Evolutionary conservation across 148 eudicot species (phyloP).

Genomic region (Cornus suecica): DNA sequence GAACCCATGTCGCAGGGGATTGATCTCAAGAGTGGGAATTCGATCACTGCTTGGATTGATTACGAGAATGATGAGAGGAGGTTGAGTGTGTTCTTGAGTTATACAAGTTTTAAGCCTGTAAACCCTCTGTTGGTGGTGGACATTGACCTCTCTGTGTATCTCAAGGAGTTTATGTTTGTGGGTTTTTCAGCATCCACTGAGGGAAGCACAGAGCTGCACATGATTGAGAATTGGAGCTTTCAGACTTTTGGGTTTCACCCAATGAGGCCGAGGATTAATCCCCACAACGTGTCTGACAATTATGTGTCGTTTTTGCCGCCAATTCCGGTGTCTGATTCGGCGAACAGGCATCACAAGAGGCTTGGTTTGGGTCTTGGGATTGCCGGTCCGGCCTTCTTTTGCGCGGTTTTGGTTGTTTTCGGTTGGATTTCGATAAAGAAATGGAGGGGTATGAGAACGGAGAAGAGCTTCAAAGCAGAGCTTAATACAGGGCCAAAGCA

Average conservation of each 20-base stretch:
- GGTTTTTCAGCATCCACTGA: constrained; percentile 91
- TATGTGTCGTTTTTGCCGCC: constrained; percentile 43
- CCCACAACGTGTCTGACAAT: constrained; percentile 72
- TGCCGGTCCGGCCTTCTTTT: constrained; percentile 50
- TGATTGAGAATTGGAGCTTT: constrained; percentile 60
- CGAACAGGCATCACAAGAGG: constrained; percentile 29
- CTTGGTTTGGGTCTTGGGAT: constrained; percentile 63
- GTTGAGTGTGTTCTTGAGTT: constrained; percentile 52
- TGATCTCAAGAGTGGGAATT: constrained; percentile 59
- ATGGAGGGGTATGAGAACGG: constrained; percentile 38
- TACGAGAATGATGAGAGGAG: constrained; percentile 42
- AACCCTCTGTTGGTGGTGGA: constrained; percentile 45
- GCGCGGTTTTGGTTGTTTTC: constrained; percentile 38
- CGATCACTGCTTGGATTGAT: constrained; percentile 77
- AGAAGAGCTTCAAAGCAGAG: constrained; percentile 54
- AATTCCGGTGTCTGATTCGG: constrained; percentile 22
- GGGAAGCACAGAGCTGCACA: constrained; percentile 83
- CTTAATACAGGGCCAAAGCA: constrained; percentile 57
- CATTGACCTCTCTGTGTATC: constrained; percentile 49
- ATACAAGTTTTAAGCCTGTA: constrained; percentile 46
- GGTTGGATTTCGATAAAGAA: constrained; percentile 51
- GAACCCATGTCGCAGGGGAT: constrained; percentile 33
- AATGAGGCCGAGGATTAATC: constrained; percentile 29
- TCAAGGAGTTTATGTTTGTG: constrained; percentile 59
- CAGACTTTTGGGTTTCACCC: constrained; percentile 51